Evolutionary conservation across 805 yeast species (phyloP).

Genomic region (Yarrowia deformans): DNA sequence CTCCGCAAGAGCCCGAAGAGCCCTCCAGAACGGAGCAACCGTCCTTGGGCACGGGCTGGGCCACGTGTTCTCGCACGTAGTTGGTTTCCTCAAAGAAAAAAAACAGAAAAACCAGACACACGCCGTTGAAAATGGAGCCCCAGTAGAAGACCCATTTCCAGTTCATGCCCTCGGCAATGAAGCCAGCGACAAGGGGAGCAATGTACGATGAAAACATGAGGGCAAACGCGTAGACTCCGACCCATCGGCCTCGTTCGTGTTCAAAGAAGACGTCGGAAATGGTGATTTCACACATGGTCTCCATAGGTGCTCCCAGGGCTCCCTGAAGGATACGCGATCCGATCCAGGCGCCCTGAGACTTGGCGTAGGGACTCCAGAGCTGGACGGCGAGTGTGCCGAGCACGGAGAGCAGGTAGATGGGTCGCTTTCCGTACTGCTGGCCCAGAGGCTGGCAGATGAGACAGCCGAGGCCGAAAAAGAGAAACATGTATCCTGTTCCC

Average conservation of each 20-base stretch:
- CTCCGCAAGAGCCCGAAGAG: not conserved
- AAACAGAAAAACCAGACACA: conserved; percentile 26
- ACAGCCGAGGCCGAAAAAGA: conserved; percentile 61
- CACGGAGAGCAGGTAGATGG: conserved; percentile 54
- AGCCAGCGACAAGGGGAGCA: conserved; percentile 33
- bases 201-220: conserved; percentile 49
- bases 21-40: not conserved
- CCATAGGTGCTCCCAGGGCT: conserved; percentile 75
- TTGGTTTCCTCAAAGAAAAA: conserved; percentile 40
- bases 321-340: conserved; percentile 55
- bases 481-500: conserved; percentile 60
- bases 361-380: conserved; percentile 56
- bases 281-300: conserved; percentile 71
- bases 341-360: conserved; percentile 52
- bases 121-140: conserved; percentile 40
- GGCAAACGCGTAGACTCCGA: conserved; percentile 76
- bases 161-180: conserved; percentile 30
- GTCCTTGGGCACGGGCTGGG: not conserved
- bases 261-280: conserved; percentile 75
- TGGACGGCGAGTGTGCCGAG: conserved; percentile 54
- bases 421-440: conserved; percentile 59
- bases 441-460: conserved; percentile 62
- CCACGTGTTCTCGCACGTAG: conserved; percentile 38
- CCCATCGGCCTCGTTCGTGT: conserved; percentile 75
- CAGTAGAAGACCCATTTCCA: conserved; percentile 41